A percentile compares a stretch with the other conserved stretches of the same genome.
Evolutionary conservation across 2,329 filamentous ascomycete species (phyloP).

Genomic region (Fusarium scirpi): DNA sequence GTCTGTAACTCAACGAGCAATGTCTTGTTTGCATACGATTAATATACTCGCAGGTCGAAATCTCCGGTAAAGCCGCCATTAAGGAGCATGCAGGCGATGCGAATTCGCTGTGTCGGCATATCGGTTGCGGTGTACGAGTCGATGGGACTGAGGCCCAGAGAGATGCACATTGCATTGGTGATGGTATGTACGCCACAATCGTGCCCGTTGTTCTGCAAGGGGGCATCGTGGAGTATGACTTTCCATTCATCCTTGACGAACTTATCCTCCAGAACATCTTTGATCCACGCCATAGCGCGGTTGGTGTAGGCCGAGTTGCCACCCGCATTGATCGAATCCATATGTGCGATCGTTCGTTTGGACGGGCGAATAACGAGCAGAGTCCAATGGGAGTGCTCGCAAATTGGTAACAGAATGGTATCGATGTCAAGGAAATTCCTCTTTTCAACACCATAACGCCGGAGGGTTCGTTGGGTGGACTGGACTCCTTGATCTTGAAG

Average conservation of each 20-base stretch:
- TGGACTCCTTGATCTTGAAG: slow-evolving; percentile 62
- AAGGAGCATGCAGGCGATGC: slow-evolving; percentile 74
- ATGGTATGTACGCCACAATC: slow-evolving; percentile 85
- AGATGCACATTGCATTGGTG: slow-evolving; percentile 75
- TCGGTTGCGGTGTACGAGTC: slow-evolving; percentile 63
- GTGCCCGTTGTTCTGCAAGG: slow-evolving; percentile 72
- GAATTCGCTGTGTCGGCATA: slow-evolving; percentile 69
- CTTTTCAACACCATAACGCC: slow-evolving; percentile 67
- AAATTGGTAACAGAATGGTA: slow-evolving; percentile 77
- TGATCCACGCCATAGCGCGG: slow-evolving; percentile 66
- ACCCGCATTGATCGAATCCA: slow-evolving; percentile 71
- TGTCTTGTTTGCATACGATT: slow-evolving; percentile 10
- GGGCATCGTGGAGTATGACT: slow-evolving; percentile 61
- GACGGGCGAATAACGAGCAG: slow-evolving; percentile 74
- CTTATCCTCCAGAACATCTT: slow-evolving; percentile 64
- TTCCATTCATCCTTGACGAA: slow-evolving; percentile 72
- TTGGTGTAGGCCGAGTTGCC: slow-evolving; percentile 57
- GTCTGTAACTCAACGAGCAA: not conserved
- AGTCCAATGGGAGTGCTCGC: slow-evolving; percentile 76
- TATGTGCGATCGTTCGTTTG: slow-evolving; percentile 71
- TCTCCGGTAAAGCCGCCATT: slow-evolving; percentile 75
- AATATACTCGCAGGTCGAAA: slow-evolving; percentile 62
- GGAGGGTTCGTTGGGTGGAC: slow-evolving; percentile 66
- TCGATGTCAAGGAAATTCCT: slow-evolving; percentile 73
- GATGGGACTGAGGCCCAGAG: slow-evolving; percentile 65